Percentiles rank a stretch among this genome's conserved stretches.
phyloP scores from a whole-genome alignment of 225 moss, liverwort and hornwort genomes.

The Bryum argenteum region DNA sequence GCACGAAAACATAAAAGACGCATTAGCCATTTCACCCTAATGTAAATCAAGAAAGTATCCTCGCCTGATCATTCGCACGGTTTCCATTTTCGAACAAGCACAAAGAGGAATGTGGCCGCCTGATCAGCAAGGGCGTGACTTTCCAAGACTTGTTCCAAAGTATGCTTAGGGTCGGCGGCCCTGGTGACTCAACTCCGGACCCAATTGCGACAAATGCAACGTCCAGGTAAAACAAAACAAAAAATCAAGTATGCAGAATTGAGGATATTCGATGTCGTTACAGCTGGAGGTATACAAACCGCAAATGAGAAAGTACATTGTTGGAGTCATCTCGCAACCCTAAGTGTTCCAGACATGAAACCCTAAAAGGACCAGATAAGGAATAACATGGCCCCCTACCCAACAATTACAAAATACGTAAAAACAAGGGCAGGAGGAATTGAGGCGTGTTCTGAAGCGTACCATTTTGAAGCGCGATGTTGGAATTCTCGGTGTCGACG shows the following conservation, averaged over 20 bases:
- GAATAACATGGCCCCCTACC: background rate
- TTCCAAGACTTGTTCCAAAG: background rate
- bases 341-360: slow-evolving; percentile 10
- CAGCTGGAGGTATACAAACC: slow-evolving; percentile 4
- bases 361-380: slow-evolving; percentile 30
- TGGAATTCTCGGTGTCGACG: slow-evolving; percentile 99
- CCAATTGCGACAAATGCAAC: slow-evolving; percentile 11
- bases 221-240: background rate
- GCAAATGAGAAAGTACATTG: background rate
- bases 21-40: slow-evolving; percentile 13
- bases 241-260: background rate
- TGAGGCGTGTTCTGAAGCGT: slow-evolving; percentile 23
- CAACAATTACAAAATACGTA: background rate
- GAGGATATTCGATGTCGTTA: background rate
- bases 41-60: background rate
- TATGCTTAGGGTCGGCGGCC: slow-evolving; percentile 10
- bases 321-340: slow-evolving; percentile 17
- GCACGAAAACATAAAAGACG: slow-evolving; percentile 31
- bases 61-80: slow-evolving; percentile 1
- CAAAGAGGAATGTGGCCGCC: background rate
- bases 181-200: background rate
- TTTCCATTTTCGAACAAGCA: background rate
- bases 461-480: slow-evolving; percentile 98
- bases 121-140: background rate
- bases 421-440: background rate